Percentiles rank a stretch among this genome's conserved stretches.
Conservation (phyloP, 345 rosid genomes). For the Eucalyptus erythrocorys region DNA sequence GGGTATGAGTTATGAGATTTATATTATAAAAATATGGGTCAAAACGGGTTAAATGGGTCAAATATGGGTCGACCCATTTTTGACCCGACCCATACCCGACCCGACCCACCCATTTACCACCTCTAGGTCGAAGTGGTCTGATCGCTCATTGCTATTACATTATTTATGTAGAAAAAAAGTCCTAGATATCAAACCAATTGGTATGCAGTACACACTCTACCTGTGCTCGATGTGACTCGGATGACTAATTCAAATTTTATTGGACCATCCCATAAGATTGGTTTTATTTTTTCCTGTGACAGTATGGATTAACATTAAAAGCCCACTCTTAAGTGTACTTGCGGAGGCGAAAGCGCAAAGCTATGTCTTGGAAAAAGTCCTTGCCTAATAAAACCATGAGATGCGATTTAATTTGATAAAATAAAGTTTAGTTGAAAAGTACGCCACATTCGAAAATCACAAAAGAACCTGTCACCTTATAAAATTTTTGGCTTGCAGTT, state of each 20-base stretch:
- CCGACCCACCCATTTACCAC: too few species aligned
- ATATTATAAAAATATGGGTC: too few species aligned
- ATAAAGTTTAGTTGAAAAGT: neutral
- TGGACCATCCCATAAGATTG: neutral
- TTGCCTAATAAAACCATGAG: neutral
- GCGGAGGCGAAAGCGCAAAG: neutral
- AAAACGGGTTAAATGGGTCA: too few species aligned
- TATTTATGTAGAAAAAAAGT: too few species aligned
- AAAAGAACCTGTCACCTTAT: neutral
- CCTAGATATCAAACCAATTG: accelerated
- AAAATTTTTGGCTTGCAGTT: neutral
- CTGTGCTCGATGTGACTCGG: too few species aligned
- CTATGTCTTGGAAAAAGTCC: neutral
- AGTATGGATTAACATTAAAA: neutral
- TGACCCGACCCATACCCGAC: too few species aligned
- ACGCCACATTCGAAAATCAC: neutral
- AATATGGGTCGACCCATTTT: too few species aligned
- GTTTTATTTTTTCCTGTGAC: too few species aligned
- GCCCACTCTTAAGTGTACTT: neutral
- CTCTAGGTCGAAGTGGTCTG: accelerated
- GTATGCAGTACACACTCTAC: too few species aligned
- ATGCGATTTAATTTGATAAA: neutral
- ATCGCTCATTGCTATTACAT: too few species aligned
- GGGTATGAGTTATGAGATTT: too few species aligned
- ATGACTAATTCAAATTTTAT: too few species aligned